Evolutionary conservation across 768 basidiomycete genomes (phyloP), one percentile per base, ranked within the genome.

Genomic region (Lactifluus subvellereus): DNA sequence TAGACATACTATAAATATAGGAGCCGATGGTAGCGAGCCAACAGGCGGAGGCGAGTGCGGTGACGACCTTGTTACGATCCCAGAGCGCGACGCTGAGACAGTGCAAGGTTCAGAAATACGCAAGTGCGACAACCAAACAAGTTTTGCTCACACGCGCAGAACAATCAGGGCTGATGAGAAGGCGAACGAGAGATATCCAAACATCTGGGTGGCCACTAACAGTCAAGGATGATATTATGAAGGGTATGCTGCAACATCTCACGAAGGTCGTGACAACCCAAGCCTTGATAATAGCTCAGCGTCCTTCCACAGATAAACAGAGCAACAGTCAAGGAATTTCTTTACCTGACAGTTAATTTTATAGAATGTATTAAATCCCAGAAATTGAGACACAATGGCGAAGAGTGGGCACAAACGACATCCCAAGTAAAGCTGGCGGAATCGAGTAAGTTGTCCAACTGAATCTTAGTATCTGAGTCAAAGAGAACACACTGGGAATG

Each of bases 151-250:
- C 64, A 65, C 40, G 13, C 64, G 64, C 18, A 65, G 52, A 27
- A 63, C 47, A 20, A 65, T 43, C 22, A 65, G 38, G 8, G 64
- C 37, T 37, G 64, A 65, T 32, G 64, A 55, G 7, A 51, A 65
- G n/a, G 30, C n/a, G 38, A 57, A 53, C 40, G 64, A 53, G 22
- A 62, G 18, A 48, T 63, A 54, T 47, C 37, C 61, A 27, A 58
- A 54, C 35, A 35, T 10, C 64, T 65, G 40, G 10, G 20, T 11
- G 45, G 30, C 16, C 6, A 54, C 38, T 1, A 14, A 33, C 20
- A 35, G n/a, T 54, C 20, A 47, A 47, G 45, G 45, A 38, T 8
- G 16, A 33, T 22, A 43, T 18, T 52, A 27, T 20, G 35, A 16
- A 7, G 38, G 8, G 11, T 22, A 27, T 6, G 18, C 7, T 11